Evolutionary conservation across 1,139 yeast species (phyloP).

Genomic region (Saccharomycopsis phalli): DNA sequence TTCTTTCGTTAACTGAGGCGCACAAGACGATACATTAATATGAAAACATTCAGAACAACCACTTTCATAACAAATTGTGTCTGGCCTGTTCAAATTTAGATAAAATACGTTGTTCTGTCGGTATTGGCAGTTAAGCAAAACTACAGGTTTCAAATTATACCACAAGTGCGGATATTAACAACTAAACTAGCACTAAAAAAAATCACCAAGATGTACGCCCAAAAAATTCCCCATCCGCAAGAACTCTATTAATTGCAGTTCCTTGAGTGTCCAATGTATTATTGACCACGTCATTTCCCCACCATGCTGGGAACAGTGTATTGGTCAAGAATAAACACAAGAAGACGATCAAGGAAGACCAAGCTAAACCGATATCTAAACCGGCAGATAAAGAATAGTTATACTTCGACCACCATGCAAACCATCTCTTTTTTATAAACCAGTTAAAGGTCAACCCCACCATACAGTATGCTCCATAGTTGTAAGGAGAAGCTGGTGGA

Average conservation of each 20-base stretch:
- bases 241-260: constrained; percentile 23
- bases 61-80: too few relatives aligned
- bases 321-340: constrained; percentile 33
- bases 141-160: too few relatives aligned
- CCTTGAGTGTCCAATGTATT: constrained; percentile 25
- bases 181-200: constrained; percentile 27
- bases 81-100: too few relatives aligned
- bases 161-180: background rate
- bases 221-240: constrained; percentile 30
- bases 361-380: constrained; percentile 51
- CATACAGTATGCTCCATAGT: constrained; percentile 29
- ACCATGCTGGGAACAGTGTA: constrained; percentile 40
- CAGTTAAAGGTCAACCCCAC: constrained; percentile 44
- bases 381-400: constrained; percentile 55
- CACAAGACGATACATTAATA: too few relatives aligned
- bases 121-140: too few relatives aligned
- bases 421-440: constrained; percentile 39
- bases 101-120: too few relatives aligned
- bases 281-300: constrained; percentile 42
- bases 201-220: constrained; percentile 31
- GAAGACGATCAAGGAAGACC: constrained; percentile 41
- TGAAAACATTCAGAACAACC: too few relatives aligned
- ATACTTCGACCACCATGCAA: constrained; percentile 57
- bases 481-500: constrained; percentile 48
- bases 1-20: too few relatives aligned